A percentile compares a stretch with the other conserved stretches of the same genome.
These are phyloP conservation scores for Lachancea thermotolerans DNA, from an alignment of 805 yeast genomes.

Conservation along the genomic window DNA sequence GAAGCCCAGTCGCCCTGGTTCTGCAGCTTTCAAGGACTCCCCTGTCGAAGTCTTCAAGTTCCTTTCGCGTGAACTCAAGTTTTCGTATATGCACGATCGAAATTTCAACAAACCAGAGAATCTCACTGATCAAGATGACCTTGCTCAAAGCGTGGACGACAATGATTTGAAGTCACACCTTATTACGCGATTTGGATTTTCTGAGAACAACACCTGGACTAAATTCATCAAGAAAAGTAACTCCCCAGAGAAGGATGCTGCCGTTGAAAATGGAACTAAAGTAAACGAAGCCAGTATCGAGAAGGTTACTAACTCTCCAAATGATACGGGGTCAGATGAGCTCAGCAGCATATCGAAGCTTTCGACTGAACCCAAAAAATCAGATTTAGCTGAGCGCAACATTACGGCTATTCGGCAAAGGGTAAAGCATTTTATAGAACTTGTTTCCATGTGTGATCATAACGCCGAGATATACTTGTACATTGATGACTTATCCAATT, in stretches of 20 bases:
- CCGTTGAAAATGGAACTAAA: not conserved
- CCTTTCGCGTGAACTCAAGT: constrained; percentile 28
- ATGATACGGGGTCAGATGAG: not conserved
- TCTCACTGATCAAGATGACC: constrained; percentile 7
- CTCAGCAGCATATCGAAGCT: constrained; percentile 1
- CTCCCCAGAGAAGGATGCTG: not conserved
- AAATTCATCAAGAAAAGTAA: constrained; percentile 16
- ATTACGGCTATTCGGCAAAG: constrained; percentile 11
- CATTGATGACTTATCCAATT: constrained; percentile 27
- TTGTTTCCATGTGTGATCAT: constrained; percentile 26
- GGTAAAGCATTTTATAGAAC: constrained; percentile 21
- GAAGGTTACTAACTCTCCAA: not conserved
- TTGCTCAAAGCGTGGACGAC: constrained; percentile 8
- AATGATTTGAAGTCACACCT: constrained; percentile 19
- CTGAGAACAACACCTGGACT: constrained; percentile 30
- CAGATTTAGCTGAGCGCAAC: constrained; percentile 1
- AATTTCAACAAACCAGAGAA: constrained; percentile 9
- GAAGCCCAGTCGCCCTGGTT: constrained; percentile 8
- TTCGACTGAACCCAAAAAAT: constrained; percentile 9
- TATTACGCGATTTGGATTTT: constrained; percentile 26
- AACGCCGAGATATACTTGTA: constrained; percentile 28
- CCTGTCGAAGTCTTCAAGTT: constrained; percentile 30
- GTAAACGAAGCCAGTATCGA: not conserved
- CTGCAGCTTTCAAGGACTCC: constrained; percentile 20
- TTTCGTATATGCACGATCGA: constrained; percentile 23